Evolutionary conservation across 2,329 filamentous ascomycete species (phyloP).

Genomic region (Pleoardoris graminearum): DNA sequence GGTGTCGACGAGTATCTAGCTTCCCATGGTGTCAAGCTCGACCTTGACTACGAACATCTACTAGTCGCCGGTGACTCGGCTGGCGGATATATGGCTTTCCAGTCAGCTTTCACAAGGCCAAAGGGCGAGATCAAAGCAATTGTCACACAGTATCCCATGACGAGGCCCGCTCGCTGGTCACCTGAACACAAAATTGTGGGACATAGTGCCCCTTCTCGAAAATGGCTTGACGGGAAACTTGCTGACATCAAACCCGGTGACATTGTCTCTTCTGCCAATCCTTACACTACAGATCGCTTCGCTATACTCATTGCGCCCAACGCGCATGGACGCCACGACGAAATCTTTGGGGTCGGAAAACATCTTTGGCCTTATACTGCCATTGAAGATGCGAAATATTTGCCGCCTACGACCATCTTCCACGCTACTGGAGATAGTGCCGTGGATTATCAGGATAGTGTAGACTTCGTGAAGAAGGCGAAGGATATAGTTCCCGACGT

Average conservation of each 20-base stretch:
- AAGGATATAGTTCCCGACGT: slow-evolving; percentile 16
- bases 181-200: slow-evolving; percentile 1
- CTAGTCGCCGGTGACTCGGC: slow-evolving; percentile 45
- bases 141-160: slow-evolving; percentile 37
- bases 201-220: slow-evolving; percentile 11
- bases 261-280: slow-evolving; percentile 24
- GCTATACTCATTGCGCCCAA: slow-evolving; percentile 22
- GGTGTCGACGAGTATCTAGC: slow-evolving; percentile 16
- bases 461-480: slow-evolving; percentile 31
- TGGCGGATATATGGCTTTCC: slow-evolving; percentile 45
- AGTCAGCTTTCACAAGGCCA: slow-evolving; percentile 30
- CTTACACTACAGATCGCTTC: slow-evolving; percentile 19
- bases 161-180: slow-evolving; percentile 14
- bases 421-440: slow-evolving; percentile 36
- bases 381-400: slow-evolving; percentile 26
- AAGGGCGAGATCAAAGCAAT: slow-evolving; percentile 29
- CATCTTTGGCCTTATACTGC: slow-evolving; percentile 33
- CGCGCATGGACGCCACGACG: slow-evolving; percentile 23
- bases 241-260: slow-evolving; percentile 18
- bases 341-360: slow-evolving; percentile 32
- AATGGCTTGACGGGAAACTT: slow-evolving; percentile 28
- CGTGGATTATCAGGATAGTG: slow-evolving; percentile 32
- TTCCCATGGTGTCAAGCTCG: slow-evolving; percentile 15
- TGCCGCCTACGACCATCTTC: slow-evolving; percentile 38
- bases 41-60: slow-evolving; percentile 31